Evolutionary conservation across 768 basidiomycete genomes (phyloP).

Genomic region (Calocybe cyanea): DNA sequence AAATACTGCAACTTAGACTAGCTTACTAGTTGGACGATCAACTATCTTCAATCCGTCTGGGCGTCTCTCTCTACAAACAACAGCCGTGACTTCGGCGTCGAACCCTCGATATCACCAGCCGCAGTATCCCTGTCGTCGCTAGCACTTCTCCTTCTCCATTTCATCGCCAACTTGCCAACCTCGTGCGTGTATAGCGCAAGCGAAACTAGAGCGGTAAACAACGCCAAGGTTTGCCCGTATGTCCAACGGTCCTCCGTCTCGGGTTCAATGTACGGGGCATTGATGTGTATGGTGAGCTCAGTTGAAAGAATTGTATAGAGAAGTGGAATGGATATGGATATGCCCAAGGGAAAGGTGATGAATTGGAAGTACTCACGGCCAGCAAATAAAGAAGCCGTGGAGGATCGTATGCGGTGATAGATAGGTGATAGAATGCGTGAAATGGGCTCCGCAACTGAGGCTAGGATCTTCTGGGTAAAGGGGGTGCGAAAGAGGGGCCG

Average conservation of each 20-base stretch:
- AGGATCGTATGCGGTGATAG: background rate
- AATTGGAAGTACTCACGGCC: background rate
- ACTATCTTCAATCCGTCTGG: too few species aligned
- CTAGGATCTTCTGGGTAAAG: background rate
- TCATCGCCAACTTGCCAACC: background rate
- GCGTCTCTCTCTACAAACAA: background rate
- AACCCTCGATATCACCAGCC: too few species aligned
- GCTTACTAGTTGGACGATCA: too few species aligned
- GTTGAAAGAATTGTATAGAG: conserved; percentile 1
- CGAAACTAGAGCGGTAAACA: background rate
- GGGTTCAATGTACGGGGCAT: background rate
- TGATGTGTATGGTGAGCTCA: conserved; percentile 4
- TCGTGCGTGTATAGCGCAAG: background rate
- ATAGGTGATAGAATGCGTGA: background rate
- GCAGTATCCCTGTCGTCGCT: background rate
- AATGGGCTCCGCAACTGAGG: background rate
- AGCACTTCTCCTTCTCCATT: background rate
- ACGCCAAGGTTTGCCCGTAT: conserved; percentile 1
- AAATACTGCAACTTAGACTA: too few species aligned
- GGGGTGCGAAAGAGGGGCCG: background rate
- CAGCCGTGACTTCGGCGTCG: background rate
- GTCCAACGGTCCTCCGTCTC: conserved; percentile 4
- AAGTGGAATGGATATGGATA: conserved; percentile 1
- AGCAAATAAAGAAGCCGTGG: background rate
- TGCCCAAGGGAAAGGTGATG: background rate